Evolutionary conservation across 1,139 yeast genomes (phyloP), one percentile per base, ranked within the genome.

Genomic region (Torulaspora pretoriensis): DNA sequence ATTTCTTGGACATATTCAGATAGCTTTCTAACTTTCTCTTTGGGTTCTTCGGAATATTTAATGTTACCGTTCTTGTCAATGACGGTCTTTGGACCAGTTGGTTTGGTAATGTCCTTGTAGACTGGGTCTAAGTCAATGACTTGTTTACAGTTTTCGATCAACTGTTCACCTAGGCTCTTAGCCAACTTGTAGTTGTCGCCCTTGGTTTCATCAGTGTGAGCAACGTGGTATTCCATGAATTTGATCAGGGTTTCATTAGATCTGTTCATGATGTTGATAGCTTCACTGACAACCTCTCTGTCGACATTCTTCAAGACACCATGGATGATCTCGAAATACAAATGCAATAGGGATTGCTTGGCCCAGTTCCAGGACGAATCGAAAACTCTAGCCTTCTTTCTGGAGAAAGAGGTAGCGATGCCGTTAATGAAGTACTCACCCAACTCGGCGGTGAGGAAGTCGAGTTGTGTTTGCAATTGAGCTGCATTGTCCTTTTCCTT

Each of bases 351-450:
- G 67, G 94, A 96, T 73, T 92, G 98, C 71, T 97, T 86, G 37
- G 97, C 97, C 98, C 98, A 92, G 70, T 94, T 94, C 98, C 98
- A 92, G 70, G 90, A 89, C 23, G 97, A 89, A 69, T 92, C 97
- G 68, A 92, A 92, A 44, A 85, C 81, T 74, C 98, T 86, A 31
- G 97, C 95, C 73, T 92, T 92, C 71, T 85, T 78, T 51, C 94
- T 77, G 34, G 96, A 86, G 72, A 92, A 92, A 8, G 84, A 81
- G 40, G 98, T 96, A 56, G 81, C 75, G 60, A 92, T 84, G 65
- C 98, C 97, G 48, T 81, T 77, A 42, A 97, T 92, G 66, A 90
- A 92, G 64, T 83, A 83, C 63, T 92, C 97, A 55, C 98, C 98
- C 63, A 92, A 92, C 71, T 92, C 98, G 51, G 82, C 82, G 59